Conservation (phyloP, 768 basidiomycete genomes). For the Lactarius deliciosus region DNA sequence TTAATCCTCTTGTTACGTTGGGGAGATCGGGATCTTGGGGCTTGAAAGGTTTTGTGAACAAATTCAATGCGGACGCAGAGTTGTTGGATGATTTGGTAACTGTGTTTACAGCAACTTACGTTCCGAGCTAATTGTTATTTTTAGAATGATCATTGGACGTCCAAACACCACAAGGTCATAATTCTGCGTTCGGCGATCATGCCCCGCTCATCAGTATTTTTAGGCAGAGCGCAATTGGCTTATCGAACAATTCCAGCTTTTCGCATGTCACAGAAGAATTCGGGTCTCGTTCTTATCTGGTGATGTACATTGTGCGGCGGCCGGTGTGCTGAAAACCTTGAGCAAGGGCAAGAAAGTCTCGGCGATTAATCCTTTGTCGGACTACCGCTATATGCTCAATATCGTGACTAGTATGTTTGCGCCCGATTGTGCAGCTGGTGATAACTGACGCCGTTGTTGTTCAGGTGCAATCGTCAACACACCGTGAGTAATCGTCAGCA, state of each 20-base stretch:
- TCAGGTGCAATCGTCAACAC: constrained; percentile 93
- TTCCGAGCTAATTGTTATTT: constrained; percentile 4
- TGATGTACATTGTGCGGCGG: constrained; percentile 91
- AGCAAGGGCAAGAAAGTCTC: constrained; percentile 47
- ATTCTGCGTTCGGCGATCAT: constrained; percentile 1
- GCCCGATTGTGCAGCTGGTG: constrained; percentile 1
- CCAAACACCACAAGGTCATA: constrained; percentile 69
- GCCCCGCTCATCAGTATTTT: constrained; percentile 17
- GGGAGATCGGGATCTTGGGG: constrained; percentile 67
- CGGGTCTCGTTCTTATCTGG: constrained; percentile 88
- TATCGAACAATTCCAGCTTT: constrained; percentile 71
- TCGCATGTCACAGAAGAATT: constrained; percentile 59
- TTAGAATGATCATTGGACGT: constrained; percentile 92
- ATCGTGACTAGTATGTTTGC: constrained; percentile 65
- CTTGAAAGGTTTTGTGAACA: constrained; percentile 79
- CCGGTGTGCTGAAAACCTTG: constrained; percentile 73
- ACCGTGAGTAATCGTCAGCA: constrained; percentile 53
- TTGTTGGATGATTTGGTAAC: constrained; percentile 85
- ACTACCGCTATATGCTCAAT: constrained; percentile 90
- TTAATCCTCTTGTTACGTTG: constrained; percentile 80
- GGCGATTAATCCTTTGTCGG: constrained; percentile 52
- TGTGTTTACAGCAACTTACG: constrained; percentile 27
- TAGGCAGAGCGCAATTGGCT: constrained; percentile 92
- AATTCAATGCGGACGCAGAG: constrained; percentile 91
- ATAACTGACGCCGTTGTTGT: constrained; percentile 20